These are phyloP conservation scores for Leishmania lainsoni DNA, from an alignment of 208 protist species.

Conservation along the genomic window DNA sequence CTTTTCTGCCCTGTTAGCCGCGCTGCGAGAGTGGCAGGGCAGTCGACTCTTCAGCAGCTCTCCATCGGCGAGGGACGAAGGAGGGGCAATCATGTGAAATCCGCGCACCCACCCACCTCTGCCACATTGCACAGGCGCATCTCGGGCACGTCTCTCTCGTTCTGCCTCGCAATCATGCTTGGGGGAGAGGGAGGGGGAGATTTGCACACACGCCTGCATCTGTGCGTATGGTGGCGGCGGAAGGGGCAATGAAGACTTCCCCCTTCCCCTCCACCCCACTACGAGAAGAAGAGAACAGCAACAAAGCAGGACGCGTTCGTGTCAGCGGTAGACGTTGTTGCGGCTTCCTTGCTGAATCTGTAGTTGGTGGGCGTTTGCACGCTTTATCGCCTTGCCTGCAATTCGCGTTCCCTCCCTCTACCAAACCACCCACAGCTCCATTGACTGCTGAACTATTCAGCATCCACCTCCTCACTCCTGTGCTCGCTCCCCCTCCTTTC, in stretches of 20 bases:
- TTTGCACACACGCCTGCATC: neutral
- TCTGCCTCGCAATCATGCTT: neutral
- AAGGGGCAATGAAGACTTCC: neutral
- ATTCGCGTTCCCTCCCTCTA: neutral
- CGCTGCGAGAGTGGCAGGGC: constrained; percentile 4
- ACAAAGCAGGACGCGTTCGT: neutral
- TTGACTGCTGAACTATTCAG: neutral
- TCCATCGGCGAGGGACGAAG: neutral
- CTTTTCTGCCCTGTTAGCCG: neutral
- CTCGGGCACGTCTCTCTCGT: neutral
- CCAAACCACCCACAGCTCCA: neutral
- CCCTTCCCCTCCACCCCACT: neutral
- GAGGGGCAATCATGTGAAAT: neutral
- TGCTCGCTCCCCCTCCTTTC: no score
- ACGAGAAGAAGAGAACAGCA: neutral
- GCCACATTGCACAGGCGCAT: neutral
- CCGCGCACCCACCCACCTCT: neutral
- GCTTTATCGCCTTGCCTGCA: neutral
- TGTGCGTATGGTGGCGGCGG: neutral
- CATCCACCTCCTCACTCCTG: neutral
- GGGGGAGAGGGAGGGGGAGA: neutral
- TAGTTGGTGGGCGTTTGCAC: neutral
- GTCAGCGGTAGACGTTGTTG: neutral
- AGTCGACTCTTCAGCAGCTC: constrained; percentile 17
- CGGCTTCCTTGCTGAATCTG: neutral